A percentile compares a stretch with the other conserved stretches of the same genome.
phyloP scores from a whole-genome alignment of 78 protist genomes.

The Dictyostelium intermedium region DNA sequence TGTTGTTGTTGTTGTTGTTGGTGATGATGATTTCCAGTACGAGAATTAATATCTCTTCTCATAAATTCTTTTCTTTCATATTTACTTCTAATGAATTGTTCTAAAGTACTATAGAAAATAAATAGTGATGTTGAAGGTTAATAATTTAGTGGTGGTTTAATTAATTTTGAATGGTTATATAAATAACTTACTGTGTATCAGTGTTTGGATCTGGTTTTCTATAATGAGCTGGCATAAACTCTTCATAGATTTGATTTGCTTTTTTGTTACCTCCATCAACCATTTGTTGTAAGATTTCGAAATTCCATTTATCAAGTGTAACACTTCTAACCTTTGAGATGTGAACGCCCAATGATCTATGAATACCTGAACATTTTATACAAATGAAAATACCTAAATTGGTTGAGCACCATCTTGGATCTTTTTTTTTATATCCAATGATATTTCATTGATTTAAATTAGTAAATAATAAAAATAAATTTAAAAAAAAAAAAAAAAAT shows the following conservation, averaged over 20 bases:
- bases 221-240: constrained; percentile 29
- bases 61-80: constrained; percentile 77
- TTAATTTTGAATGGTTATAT: no score
- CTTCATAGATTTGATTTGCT: constrained; percentile 62
- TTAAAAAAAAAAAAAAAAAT: not conserved
- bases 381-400: constrained; percentile 88
- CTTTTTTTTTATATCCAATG: not conserved
- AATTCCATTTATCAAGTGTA: constrained; percentile 80
- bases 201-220: constrained; percentile 67
- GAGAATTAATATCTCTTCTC: not conserved
- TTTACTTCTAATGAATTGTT: constrained; percentile 65
- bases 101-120: constrained; percentile 18
- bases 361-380: constrained; percentile 89
- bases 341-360: constrained; percentile 88
- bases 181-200: constrained; percentile 64
- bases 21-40: not conserved
- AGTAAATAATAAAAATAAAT: not conserved
- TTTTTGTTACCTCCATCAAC: constrained; percentile 79
- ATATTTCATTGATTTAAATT: not conserved
- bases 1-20: not conserved
- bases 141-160: no score
- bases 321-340: constrained; percentile 87
- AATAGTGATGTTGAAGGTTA: no score
- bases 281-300: constrained; percentile 78
- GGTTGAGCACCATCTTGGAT: constrained; percentile 88